phyloP scores from a whole-genome alignment of 371 early-diverging fungal genomes.

The Nematocida ausubeli region DNA sequence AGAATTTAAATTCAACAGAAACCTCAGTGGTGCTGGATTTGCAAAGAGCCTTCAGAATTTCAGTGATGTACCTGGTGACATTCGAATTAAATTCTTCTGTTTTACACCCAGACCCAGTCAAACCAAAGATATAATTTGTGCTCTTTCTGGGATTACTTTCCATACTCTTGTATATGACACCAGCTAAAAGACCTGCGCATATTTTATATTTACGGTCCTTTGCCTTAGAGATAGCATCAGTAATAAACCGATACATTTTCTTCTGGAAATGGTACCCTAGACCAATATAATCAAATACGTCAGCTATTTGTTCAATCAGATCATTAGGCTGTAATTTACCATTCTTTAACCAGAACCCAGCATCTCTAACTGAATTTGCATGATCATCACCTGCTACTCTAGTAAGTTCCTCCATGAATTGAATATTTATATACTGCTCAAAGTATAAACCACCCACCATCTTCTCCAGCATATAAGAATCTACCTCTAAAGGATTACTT shows the following conservation, averaged over 20 bases:
- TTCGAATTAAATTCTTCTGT: neutral
- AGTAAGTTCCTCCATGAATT: neutral
- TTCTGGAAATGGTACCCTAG: neutral
- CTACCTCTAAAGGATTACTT: neutral
- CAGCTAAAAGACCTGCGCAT: slow-evolving; percentile 8
- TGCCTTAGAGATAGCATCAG: neutral
- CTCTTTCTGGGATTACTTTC: neutral
- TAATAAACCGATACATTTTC: neutral
- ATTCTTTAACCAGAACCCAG: neutral
- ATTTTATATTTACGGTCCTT: neutral
- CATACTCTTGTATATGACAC: neutral
- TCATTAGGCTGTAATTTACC: neutral
- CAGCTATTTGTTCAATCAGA: neutral
- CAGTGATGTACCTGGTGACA: neutral
- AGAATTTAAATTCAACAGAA: neutral
- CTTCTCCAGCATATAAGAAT: neutral
- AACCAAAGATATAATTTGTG: neutral
- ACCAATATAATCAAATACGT: neutral
- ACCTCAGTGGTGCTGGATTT: neutral
- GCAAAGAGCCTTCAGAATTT: neutral
- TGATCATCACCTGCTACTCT: neutral
- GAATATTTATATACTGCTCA: slow-evolving; percentile 35
- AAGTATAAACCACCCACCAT: slow-evolving; percentile 51
- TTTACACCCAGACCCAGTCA: slow-evolving; percentile 6
- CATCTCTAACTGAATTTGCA: neutral